A percentile compares a stretch with the other conserved stretches of the same genome.
These are phyloP conservation scores for Calonectria ilicicola DNA, from an alignment of 2,329 filamentous ascomycete species.

Conservation along the genomic window DNA sequence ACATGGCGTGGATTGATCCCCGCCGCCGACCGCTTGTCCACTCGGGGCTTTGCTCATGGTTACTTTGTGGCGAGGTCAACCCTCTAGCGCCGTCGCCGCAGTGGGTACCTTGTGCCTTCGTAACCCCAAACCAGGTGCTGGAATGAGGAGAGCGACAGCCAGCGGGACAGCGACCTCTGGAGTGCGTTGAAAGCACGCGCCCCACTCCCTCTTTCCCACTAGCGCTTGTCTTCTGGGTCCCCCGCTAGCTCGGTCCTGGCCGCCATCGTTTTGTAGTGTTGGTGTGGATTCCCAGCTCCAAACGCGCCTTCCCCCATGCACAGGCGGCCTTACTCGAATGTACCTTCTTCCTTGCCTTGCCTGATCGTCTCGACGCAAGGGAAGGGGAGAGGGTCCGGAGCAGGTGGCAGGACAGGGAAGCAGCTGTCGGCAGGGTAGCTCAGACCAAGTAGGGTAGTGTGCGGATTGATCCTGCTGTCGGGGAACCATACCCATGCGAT, in stretches of 20 bases:
- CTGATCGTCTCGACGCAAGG: conserved; percentile 13
- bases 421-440: conserved; percentile 6
- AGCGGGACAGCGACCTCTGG: conserved; percentile 5
- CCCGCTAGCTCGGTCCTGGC: conserved; percentile 19
- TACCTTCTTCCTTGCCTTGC: conserved; percentile 4
- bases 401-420: conserved; percentile 26
- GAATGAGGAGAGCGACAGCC: conserved; percentile 18
- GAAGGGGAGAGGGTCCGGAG: conserved; percentile 8
- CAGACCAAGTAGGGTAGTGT: neutral
- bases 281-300: conserved; percentile 5
- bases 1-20: conserved; percentile 5
- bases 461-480: conserved; percentile 12
- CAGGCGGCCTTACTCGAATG: conserved; percentile 11
- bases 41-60: conserved; percentile 22
- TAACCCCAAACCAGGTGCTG: conserved; percentile 34
- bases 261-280: conserved; percentile 7
- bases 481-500: conserved; percentile 19
- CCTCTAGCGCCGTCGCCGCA: conserved; percentile 22
- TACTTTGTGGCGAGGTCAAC: conserved; percentile 36
- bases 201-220: conserved; percentile 35
- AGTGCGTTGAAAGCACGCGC: conserved; percentile 8
- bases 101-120: conserved; percentile 29
- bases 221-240: conserved; percentile 3
- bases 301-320: conserved; percentile 9
- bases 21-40: neutral